These are phyloP conservation scores for Calonectria fujianensis DNA, from an alignment of 2,329 filamentous ascomycete species.

Conservation along the genomic window DNA sequence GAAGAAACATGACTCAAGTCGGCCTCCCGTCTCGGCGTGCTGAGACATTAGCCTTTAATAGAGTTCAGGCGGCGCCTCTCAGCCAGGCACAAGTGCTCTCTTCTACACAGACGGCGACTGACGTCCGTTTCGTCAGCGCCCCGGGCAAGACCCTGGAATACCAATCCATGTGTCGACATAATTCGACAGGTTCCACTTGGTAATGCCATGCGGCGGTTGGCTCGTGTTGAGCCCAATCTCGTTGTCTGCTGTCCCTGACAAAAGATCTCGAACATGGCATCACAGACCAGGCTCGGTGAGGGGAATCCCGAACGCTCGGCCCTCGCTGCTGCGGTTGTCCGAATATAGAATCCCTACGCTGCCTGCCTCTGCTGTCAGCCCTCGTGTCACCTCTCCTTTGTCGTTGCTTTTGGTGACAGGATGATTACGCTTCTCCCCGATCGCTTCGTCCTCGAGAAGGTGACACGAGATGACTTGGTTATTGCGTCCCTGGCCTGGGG, in stretches of 20 bases:
- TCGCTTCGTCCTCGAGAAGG: slow-evolving; percentile 34
- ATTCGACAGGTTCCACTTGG: slow-evolving; percentile 2
- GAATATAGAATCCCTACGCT: not conserved
- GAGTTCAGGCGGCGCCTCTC: not conserved
- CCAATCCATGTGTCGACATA: slow-evolving; percentile 11
- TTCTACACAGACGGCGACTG: slow-evolving; percentile 13
- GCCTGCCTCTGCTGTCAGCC: not conserved
- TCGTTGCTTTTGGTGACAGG: slow-evolving; percentile 30
- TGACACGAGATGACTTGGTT: slow-evolving; percentile 39
- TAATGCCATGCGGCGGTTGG: not conserved
- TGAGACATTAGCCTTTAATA: slow-evolving; percentile 17
- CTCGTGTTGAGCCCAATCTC: slow-evolving; percentile 14
- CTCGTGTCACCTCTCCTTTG: not conserved
- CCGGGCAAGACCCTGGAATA: not conserved
- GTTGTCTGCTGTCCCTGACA: not conserved
- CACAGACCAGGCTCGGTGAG: slow-evolving; percentile 24
- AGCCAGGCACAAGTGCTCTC: slow-evolving; percentile 2
- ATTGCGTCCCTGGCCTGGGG: slow-evolving; percentile 58
- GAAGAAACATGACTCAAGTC: not conserved
- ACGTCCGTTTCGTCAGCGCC: slow-evolving; percentile 5
- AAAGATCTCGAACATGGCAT: not conserved
- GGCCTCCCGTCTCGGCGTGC: not conserved
- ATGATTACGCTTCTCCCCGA: slow-evolving; percentile 37
- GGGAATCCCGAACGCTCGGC: slow-evolving; percentile 11
- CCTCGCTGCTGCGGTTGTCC: not conserved